Conservation (phyloP, 441 rosid genomes). For the Croton setiger region DNA sequence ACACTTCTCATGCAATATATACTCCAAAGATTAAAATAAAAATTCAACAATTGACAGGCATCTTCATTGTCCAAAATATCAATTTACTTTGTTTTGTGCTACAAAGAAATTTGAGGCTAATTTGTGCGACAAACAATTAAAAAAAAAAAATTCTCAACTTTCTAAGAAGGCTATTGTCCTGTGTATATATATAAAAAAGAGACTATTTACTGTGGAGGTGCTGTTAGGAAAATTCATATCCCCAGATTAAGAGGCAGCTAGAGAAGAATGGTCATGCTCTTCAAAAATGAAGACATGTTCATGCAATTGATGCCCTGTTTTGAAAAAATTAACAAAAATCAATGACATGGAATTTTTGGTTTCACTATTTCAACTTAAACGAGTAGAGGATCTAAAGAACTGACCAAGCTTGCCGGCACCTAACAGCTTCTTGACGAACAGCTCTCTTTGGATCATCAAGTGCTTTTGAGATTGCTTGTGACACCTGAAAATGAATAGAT, state of each 20-base stretch:
- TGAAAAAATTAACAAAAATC: conserved; percentile 10
- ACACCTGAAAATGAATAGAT: conserved; percentile 42
- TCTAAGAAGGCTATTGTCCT: neutral
- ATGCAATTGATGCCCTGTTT: conserved; percentile 49
- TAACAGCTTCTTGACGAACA: conserved; percentile 79
- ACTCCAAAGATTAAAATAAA: no score
- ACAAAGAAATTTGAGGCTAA: neutral
- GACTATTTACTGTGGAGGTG: conserved; percentile 15
- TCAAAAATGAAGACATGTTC: conserved; percentile 32
- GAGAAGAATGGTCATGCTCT: neutral
- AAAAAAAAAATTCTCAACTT: neutral
- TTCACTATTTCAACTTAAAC: neutral
- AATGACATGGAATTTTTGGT: neutral
- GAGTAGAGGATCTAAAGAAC: conserved; percentile 15
- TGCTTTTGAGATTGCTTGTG: conserved; percentile 51
- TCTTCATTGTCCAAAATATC: neutral
- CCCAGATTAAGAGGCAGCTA: neutral
- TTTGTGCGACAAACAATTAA: neutral
- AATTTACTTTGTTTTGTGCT: neutral
- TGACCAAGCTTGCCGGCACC: conserved; percentile 85
- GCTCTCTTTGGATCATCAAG: conserved; percentile 83
- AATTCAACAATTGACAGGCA: neutral
- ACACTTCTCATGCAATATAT: no score
- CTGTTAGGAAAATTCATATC: conserved; percentile 3
- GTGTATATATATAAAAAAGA: neutral